Evolutionary conservation across 2,329 filamentous ascomycete species (phyloP).

Genomic region (Dothistroma septosporum): DNA sequence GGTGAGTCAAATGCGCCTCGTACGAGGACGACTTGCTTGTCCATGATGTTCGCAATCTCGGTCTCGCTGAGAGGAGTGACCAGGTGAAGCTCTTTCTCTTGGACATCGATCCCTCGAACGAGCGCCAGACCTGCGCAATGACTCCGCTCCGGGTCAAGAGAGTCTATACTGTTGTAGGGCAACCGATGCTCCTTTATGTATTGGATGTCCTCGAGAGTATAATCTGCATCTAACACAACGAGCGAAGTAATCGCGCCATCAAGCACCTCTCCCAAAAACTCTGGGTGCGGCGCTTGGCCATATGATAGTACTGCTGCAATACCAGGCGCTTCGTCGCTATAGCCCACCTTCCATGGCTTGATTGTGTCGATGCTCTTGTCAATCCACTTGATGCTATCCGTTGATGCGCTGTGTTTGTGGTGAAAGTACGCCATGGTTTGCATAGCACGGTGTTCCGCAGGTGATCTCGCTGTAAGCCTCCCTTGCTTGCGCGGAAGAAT

Average conservation of each 20-base stretch:
- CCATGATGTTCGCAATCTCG: slow-evolving; percentile 20
- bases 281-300: slow-evolving; percentile 57
- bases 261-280: slow-evolving; percentile 60
- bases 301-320: slow-evolving; percentile 66
- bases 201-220: slow-evolving; percentile 30
- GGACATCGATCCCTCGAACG: slow-evolving; percentile 63
- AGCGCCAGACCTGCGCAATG: slow-evolving; percentile 61
- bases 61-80: slow-evolving; percentile 55
- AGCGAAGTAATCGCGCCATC: slow-evolving; percentile 68
- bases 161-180: slow-evolving; percentile 56
- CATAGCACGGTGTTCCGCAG: slow-evolving; percentile 66
- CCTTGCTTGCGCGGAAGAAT: slow-evolving; percentile 1
- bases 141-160: slow-evolving; percentile 58
- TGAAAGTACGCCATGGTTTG: slow-evolving; percentile 81
- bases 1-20: slow-evolving; percentile 66
- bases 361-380: slow-evolving; percentile 53
- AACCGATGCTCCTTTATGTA: slow-evolving; percentile 51
- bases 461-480: slow-evolving; percentile 52
- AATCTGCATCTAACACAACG: slow-evolving; percentile 52
- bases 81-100: slow-evolving; percentile 55
- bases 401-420: slow-evolving; percentile 13
- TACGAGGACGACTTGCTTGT: slow-evolving; percentile 55
- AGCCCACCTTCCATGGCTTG: slow-evolving; percentile 60
- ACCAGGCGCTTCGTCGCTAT: slow-evolving; percentile 49
- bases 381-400: slow-evolving; percentile 43